phyloP scores from a whole-genome alignment of 2,329 filamentous ascomycete genomes.

The Parascedosporium putredinis region DNA sequence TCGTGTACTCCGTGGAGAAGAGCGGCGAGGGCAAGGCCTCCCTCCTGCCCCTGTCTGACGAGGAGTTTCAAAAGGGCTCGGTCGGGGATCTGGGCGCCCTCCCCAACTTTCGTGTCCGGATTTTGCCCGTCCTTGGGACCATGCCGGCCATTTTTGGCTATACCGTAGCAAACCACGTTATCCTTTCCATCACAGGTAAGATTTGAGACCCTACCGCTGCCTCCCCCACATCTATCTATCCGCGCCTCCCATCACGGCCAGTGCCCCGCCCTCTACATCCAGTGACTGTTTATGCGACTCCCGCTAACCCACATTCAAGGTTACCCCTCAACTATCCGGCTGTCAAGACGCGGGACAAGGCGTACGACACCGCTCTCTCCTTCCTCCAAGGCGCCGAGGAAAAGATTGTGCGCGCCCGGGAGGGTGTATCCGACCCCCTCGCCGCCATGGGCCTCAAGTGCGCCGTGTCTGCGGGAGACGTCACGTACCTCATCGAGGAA shows the following conservation, averaged over 20 bases:
- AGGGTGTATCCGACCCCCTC: slow-evolving; percentile 24
- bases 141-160: slow-evolving; percentile 97
- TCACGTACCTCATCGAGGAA: slow-evolving; percentile 83
- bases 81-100: slow-evolving; percentile 82
- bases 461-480: slow-evolving; percentile 67
- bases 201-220: too few species aligned
- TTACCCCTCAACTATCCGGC: slow-evolving; percentile 81
- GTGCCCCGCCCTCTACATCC: not conserved
- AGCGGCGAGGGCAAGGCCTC: slow-evolving; percentile 84
- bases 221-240: too few species aligned
- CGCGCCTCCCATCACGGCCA: too few species aligned
- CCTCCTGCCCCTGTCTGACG: slow-evolving; percentile 74
- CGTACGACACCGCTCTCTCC: slow-evolving; percentile 77
- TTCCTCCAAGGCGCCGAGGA: slow-evolving; percentile 71
- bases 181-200: slow-evolving; percentile 57
- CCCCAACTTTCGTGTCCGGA: slow-evolving; percentile 88
- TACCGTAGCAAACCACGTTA: slow-evolving; percentile 83
- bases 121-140: slow-evolving; percentile 85
- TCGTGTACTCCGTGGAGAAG: slow-evolving; percentile 88
- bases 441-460: slow-evolving; percentile 60
- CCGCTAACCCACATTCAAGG: slow-evolving; percentile 29
- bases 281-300: not conserved
- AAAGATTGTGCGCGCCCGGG: slow-evolving; percentile 46
- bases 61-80: slow-evolving; percentile 76
- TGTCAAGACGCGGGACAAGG: slow-evolving; percentile 75